phyloP scores from a whole-genome alignment of 2,329 filamentous ascomycete species.

The Fusarium sp. region DNA sequence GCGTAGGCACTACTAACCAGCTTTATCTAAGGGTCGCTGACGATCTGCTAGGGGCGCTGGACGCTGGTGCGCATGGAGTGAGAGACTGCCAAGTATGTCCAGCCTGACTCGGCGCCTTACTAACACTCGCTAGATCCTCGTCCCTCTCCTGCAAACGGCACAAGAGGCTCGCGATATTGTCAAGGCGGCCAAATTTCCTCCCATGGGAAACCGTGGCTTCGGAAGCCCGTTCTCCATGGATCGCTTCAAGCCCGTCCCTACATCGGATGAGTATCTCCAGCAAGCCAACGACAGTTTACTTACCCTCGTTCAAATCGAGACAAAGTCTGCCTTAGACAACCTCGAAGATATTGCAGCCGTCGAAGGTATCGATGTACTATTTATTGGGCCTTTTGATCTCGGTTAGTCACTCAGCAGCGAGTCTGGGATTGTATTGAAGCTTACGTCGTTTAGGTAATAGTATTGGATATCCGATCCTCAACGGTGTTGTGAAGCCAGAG shows the following conservation, averaged over 20 bases:
- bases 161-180: slow-evolving; percentile 10
- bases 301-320: slow-evolving; percentile 13
- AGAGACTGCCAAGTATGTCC: not conserved
- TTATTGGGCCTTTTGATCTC: slow-evolving; percentile 4
- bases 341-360: slow-evolving; percentile 1
- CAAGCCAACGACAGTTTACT: slow-evolving; percentile 8
- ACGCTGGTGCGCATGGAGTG: slow-evolving; percentile 13
- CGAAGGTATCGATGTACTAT: not conserved
- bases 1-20: not conserved
- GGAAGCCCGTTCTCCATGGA: slow-evolving; percentile 10
- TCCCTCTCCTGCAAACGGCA: slow-evolving; percentile 3
- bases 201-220: slow-evolving; percentile 9
- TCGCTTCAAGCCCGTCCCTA: slow-evolving; percentile 5
- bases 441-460: not conserved
- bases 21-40: not conserved
- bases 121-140: not conserved
- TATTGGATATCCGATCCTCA: slow-evolving; percentile 7
- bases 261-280: slow-evolving; percentile 11
- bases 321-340: not conserved
- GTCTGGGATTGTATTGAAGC: fast-evolving
- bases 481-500: not conserved
- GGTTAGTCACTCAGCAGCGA: not conserved
- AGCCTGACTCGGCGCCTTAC: fast-evolving
- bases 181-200: slow-evolving; percentile 5
- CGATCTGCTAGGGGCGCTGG: not conserved